These are phyloP conservation scores for Phytopythium chamaehyphon DNA, from an alignment of 352 stramenopile species.

Conservation along the genomic window DNA sequence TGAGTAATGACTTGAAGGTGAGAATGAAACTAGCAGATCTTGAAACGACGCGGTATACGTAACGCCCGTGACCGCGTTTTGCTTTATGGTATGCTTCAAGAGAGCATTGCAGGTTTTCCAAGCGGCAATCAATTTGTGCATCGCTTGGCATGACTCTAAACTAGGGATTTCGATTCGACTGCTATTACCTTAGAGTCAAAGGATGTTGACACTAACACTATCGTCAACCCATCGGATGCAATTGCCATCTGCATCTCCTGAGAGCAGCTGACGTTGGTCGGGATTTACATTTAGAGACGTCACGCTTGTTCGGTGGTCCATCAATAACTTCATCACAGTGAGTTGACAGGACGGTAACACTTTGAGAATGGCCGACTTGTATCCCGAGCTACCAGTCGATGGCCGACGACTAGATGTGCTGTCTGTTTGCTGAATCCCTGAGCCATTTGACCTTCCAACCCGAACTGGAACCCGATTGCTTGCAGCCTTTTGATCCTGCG, in stretches of 20 bases:
- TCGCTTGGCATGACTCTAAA: too few species aligned
- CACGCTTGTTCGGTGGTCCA: slow-evolving; percentile 59
- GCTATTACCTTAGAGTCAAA: slow-evolving; percentile 13
- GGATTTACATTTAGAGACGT: slow-evolving; percentile 48
- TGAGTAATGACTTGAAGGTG: too few species aligned
- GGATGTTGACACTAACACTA: slow-evolving; percentile 55
- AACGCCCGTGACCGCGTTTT: too few species aligned
- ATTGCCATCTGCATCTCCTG: slow-evolving; percentile 54
- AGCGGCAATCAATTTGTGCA: too few species aligned
- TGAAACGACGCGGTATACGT: too few species aligned
- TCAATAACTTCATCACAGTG: slow-evolving; percentile 68
- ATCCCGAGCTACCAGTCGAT: not conserved
- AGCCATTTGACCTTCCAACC: slow-evolving; percentile 2
- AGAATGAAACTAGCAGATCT: too few species aligned
- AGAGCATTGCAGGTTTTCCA: too few species aligned
- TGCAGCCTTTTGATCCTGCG: slow-evolving; percentile 18
- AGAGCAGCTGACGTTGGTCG: slow-evolving; percentile 69
- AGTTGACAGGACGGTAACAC: slow-evolving; percentile 63
- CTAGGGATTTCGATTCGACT: not conserved
- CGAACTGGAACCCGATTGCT: slow-evolving; percentile 6
- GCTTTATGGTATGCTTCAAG: too few species aligned
- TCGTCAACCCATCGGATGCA: slow-evolving; percentile 84
- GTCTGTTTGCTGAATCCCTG: not conserved
- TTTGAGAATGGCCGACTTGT: slow-evolving; percentile 18
- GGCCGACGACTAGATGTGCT: not conserved